Evolutionary conservation across 2,329 filamentous ascomycete genomes (phyloP).

Genomic region (Sarocladiaceae sp.): DNA sequence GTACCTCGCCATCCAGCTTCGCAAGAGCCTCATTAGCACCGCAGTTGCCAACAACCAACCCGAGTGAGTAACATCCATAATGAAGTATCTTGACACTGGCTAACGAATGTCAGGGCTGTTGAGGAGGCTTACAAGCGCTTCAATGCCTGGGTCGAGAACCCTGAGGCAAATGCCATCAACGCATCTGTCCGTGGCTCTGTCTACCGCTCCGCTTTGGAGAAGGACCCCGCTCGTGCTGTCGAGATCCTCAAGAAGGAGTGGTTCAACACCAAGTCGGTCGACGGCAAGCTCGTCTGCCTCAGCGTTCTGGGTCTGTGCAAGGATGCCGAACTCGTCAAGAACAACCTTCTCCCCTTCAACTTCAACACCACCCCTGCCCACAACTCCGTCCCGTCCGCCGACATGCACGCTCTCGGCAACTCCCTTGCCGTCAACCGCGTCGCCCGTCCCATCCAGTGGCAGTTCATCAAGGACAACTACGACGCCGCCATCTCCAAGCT

Average conservation of each 20-base stretch:
- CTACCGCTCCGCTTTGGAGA: constrained; percentile 70
- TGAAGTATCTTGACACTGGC: constrained; percentile 13
- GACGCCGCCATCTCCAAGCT: constrained; percentile 63
- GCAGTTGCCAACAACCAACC: constrained; percentile 74
- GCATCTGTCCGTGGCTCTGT: constrained; percentile 75
- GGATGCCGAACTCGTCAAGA: constrained; percentile 58
- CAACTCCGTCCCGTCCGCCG: constrained; percentile 71
- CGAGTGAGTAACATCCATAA: constrained; percentile 44
- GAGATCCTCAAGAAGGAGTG: constrained; percentile 80
- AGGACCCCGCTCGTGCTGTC: constrained; percentile 62
- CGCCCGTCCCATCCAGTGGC: constrained; percentile 72
- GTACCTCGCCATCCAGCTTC: constrained; percentile 74
- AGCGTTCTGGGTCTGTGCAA: constrained; percentile 68
- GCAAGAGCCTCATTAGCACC: constrained; percentile 70
- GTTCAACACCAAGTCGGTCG: constrained; percentile 73
- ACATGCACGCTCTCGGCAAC: constrained; percentile 77
- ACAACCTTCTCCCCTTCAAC: constrained; percentile 68
- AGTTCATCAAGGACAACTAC: constrained; percentile 83
- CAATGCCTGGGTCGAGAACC: constrained; percentile 66
- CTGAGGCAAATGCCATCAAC: constrained; percentile 63
- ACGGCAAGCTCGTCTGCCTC: constrained; percentile 84
- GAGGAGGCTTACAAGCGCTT: constrained; percentile 74
- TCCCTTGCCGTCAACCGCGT: constrained; percentile 67
- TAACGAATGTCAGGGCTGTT: constrained; percentile 45
- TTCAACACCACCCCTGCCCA: constrained; percentile 56